Percentiles rank a stretch among this genome's conserved stretches.
Evolutionary conservation across 768 basidiomycete genomes (phyloP).

Genomic region (Tephrocybe sp.): DNA sequence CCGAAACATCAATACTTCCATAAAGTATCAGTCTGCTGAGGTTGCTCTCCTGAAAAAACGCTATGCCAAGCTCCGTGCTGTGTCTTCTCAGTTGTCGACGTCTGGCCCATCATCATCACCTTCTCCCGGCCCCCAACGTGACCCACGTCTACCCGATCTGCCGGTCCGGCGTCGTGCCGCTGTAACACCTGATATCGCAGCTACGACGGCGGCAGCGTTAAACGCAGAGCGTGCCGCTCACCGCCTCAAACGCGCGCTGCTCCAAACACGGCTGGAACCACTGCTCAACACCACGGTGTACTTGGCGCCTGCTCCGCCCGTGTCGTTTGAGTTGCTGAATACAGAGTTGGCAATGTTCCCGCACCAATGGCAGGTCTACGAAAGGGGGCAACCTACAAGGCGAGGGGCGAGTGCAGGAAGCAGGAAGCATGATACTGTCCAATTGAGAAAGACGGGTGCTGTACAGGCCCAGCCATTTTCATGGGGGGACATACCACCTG

Average conservation of each 20-base stretch:
- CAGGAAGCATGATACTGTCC: no score
- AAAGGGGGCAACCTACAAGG: slow-evolving; percentile 27
- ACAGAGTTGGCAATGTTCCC: slow-evolving; percentile 18
- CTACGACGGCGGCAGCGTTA: slow-evolving; percentile 77
- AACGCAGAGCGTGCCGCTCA: slow-evolving; percentile 78
- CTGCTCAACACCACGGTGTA: slow-evolving; percentile 61
- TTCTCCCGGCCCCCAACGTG: slow-evolving; percentile 26
- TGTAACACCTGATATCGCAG: slow-evolving; percentile 67
- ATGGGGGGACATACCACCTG: no score
- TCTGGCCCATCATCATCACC: background rate
- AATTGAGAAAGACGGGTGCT: no score
- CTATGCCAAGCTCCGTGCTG: slow-evolving; percentile 49
- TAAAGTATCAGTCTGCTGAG: slow-evolving; percentile 60
- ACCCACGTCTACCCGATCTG: slow-evolving; percentile 41
- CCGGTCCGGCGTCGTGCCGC: slow-evolving; percentile 32
- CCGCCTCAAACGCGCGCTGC: slow-evolving; percentile 66
- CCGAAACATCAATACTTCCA: slow-evolving; percentile 77
- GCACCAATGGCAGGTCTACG: slow-evolving; percentile 5
- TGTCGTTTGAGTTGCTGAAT: slow-evolving; percentile 38
- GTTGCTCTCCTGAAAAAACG: slow-evolving; percentile 53
- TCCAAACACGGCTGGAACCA: slow-evolving; percentile 61
- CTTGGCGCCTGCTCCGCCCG: slow-evolving; percentile 32
- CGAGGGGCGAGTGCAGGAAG: slow-evolving; percentile 36
- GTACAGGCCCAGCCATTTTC: no score
- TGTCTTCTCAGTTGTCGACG: slow-evolving; percentile 12